Percentiles rank a stretch among this genome's conserved stretches.
phyloP scores from a whole-genome alignment of 345 rosid species.

The Conringia planisiliqua region DNA sequence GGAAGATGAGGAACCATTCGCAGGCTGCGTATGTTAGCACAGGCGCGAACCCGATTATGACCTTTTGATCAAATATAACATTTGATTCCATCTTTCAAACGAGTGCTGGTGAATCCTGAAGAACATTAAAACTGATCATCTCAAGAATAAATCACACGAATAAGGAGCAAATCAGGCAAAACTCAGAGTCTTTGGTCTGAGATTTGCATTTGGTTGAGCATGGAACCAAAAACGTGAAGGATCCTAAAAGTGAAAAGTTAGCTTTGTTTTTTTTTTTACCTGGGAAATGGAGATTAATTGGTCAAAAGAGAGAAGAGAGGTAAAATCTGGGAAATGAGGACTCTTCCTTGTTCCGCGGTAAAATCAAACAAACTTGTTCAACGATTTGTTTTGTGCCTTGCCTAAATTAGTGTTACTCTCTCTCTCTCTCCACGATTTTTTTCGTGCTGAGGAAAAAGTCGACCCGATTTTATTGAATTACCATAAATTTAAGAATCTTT shows the following conservation, averaged over 20 bases:
- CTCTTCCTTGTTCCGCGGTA: slow-evolving; percentile 10
- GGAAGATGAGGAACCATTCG: slow-evolving; percentile 67
- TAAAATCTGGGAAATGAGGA: slow-evolving; percentile 8
- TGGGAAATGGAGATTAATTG: slow-evolving; percentile 10
- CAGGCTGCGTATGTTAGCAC: slow-evolving; percentile 50
- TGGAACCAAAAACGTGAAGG: not conserved
- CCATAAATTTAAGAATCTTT: not conserved
- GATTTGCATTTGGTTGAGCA: slow-evolving; percentile 11
- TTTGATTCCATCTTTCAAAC: slow-evolving; percentile 18
- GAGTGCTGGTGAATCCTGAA: slow-evolving; percentile 22
- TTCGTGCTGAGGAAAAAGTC: not conserved
- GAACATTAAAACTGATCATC: slow-evolving; percentile 19
- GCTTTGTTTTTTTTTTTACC: not conserved
- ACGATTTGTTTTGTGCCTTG: slow-evolving; percentile 16
- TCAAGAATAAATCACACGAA: not conserved
- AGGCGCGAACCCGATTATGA: slow-evolving; percentile 25
- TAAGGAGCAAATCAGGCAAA: not conserved
- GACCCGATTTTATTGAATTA: slow-evolving; percentile 13
- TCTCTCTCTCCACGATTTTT: not conserved
- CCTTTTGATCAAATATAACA: slow-evolving; percentile 13
- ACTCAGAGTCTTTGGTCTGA: slow-evolving; percentile 16
- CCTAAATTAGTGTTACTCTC: slow-evolving; percentile 22
- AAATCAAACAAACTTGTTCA: slow-evolving; percentile 30
- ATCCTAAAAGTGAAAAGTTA: slow-evolving; percentile 2
- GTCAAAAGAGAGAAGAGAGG: slow-evolving; percentile 25